Evolutionary conservation across 2,329 filamentous ascomycete genomes (phyloP).

Genomic region (Paraphoma sp.): DNA sequence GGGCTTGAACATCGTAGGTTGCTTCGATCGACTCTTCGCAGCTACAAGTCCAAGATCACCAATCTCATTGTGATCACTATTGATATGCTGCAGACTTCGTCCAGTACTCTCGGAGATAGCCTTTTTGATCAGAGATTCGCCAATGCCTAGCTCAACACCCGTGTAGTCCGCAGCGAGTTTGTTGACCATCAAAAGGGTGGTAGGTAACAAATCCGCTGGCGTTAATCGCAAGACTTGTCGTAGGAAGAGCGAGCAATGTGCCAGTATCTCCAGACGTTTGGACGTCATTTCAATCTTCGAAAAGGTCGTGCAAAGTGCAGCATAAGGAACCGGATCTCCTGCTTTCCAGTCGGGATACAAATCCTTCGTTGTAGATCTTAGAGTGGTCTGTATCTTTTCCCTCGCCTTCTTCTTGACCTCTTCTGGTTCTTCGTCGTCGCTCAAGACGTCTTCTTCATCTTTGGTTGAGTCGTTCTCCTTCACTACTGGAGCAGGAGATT

Average conservation of each 20-base stretch:
- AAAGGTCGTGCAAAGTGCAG: slow-evolving; percentile 91
- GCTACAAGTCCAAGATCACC: slow-evolving; percentile 94
- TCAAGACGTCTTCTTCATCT: slow-evolving; percentile 53
- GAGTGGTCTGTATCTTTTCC: slow-evolving; percentile 78
- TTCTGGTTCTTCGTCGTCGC: slow-evolving; percentile 70
- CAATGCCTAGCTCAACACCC: slow-evolving; percentile 96
- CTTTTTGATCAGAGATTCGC: slow-evolving; percentile 98
- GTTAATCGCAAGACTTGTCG: slow-evolving; percentile 93
- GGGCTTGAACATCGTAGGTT: slow-evolving; percentile 98
- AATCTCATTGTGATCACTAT: slow-evolving; percentile 94
- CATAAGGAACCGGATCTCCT: slow-evolving; percentile 89
- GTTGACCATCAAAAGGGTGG: slow-evolving; percentile 94
- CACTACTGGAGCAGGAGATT: slow-evolving; percentile 27
- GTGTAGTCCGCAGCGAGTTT: slow-evolving; percentile 97
- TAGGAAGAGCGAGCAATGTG: slow-evolving; percentile 88
- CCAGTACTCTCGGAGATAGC: slow-evolving; percentile 95
- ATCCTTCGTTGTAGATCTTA: slow-evolving; percentile 73
- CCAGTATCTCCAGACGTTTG: slow-evolving; percentile 85
- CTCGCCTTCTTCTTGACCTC: slow-evolving; percentile 76
- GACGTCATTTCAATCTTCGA: slow-evolving; percentile 94
- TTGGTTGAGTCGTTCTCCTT: slow-evolving; percentile 32
- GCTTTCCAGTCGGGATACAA: slow-evolving; percentile 95
- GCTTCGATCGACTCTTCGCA: slow-evolving; percentile 92
- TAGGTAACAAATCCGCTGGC: slow-evolving; percentile 84
- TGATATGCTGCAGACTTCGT: slow-evolving; percentile 85